Evolutionary conservation across 2,329 filamentous ascomycete species (phyloP), one percentile per base, ranked within the genome.

Genomic region (Clonostachys sp.): DNA sequence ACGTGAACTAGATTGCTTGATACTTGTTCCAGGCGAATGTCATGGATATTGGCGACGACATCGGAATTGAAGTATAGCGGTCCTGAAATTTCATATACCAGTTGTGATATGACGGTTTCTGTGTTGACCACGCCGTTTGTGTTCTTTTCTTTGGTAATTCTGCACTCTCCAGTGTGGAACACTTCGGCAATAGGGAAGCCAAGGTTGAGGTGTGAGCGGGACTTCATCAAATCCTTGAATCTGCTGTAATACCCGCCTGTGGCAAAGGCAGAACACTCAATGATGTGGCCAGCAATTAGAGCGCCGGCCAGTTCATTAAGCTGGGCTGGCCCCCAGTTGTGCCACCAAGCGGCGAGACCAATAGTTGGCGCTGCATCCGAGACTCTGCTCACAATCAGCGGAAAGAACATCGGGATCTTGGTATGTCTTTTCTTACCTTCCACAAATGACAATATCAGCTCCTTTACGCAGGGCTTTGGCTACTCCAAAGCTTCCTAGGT

Each of bases 131-230:
- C 51, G 14, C 58, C 60, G 5, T 56, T 58, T 24, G 16, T 16
- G 1, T 51, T 46, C 12, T 50, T 18, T 45, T 61, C 57, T 47
- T 61, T 62, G 33, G 50, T 53, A 36, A 63, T 57, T 40, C 55
- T 49, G 30, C 53, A 57, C 45, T 52, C 50, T 1, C 75, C 75
- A 51, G 73, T 70, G 3, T 52, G 55, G 17, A 64, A 65, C 12
- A 81, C 65, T 45, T 79, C 74, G 1, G 70, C 73, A 50, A 79
- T 75, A 2, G 71, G 72, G 47, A 76, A 77, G 0, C 66, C 65
- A 2, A 74, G 63, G 42, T 72, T 70, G 12, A 50, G 46, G 24
- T 52, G 48, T 36, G 49, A 50, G 39, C 48, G 50, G 1, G 48
- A 46, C 0, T n/a, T 18, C 36, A 39, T 39, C 36, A 40, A 48